Conservation (phyloP, 306 rosid species). For the Pueraria montana region DNA sequence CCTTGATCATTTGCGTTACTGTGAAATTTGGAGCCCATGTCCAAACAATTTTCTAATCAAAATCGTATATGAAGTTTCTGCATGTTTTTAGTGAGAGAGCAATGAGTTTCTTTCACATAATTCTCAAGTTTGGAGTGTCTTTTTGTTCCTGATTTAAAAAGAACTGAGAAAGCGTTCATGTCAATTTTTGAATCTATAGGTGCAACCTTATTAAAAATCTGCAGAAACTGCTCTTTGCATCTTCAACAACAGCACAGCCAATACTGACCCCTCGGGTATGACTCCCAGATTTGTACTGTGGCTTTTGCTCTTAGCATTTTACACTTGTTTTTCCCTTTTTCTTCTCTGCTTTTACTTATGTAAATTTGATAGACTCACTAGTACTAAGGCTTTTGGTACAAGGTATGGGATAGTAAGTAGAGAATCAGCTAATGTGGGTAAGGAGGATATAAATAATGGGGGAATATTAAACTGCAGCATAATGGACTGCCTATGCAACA, state of each 20-base stretch:
- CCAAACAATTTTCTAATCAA: slow-evolving; percentile 5
- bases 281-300: slow-evolving; percentile 34
- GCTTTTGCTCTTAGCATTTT: slow-evolving; percentile 38
- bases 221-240: slow-evolving; percentile 93
- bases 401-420: slow-evolving; percentile 17
- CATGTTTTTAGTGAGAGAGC: slow-evolving; percentile 16
- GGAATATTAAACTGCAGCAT: slow-evolving; percentile 7
- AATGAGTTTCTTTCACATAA: not conserved
- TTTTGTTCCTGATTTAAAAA: slow-evolving; percentile 17
- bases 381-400: slow-evolving; percentile 3
- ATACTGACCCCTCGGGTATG: slow-evolving; percentile 93
- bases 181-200: slow-evolving; percentile 56
- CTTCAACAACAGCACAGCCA: slow-evolving; percentile 98
- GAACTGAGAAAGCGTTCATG: not conserved
- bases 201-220: slow-evolving; percentile 93
- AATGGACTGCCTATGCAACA: not conserved
- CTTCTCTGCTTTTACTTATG: slow-evolving; percentile 17
- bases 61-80: not conserved
- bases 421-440: not conserved
- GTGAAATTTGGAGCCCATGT: slow-evolving; percentile 12
- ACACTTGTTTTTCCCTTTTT: not conserved
- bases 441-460: not conserved
- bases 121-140: slow-evolving; percentile 15
- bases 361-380: slow-evolving; percentile 12
- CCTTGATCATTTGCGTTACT: not conserved